A percentile compares a stretch with the other conserved stretches of the same genome.
Conservation (phyloP, 2,329 filamentous ascomycete species). For the Alternaria metachromatica region DNA sequence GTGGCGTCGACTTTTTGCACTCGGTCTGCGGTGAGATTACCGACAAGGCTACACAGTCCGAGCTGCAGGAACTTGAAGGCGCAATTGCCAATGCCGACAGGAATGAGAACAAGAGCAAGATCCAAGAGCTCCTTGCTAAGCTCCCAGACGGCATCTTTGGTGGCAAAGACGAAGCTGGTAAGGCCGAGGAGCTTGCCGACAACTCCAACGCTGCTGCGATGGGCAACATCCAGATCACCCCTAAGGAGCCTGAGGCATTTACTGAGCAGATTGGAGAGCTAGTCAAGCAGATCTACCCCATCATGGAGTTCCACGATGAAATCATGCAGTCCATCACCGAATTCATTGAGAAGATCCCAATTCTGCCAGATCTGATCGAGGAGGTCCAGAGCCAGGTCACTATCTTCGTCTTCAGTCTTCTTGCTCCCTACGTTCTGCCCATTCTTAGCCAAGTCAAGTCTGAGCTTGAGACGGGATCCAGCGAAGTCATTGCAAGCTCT, state of each 20-base stretch:
- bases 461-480: conserved; percentile 84
- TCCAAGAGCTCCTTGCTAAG: conserved; percentile 80
- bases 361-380: conserved; percentile 84
- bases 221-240: conserved; percentile 75
- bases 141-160: conserved; percentile 84
- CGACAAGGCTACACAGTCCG: conserved; percentile 89
- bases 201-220: conserved; percentile 79
- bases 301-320: conserved; percentile 89
- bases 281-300: conserved; percentile 82
- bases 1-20: conserved; percentile 92
- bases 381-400: conserved; percentile 87
- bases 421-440: conserved; percentile 86
- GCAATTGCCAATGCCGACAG: conserved; percentile 70
- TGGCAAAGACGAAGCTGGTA: conserved; percentile 73
- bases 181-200: conserved; percentile 79
- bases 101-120: conserved; percentile 72
- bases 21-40: conserved; percentile 81
- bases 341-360: conserved; percentile 83
- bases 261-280: conserved; percentile 77
- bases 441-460: conserved; percentile 86
- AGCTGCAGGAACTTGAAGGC: conserved; percentile 87
- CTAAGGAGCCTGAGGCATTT: conserved; percentile 83
- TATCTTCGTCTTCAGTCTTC: conserved; percentile 87
- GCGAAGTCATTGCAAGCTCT: conserved; percentile 85
- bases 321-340: conserved; percentile 79